Conservation (phyloP, 2,329 filamentous ascomycete species). For the Chalaropsis ovoidea region DNA sequence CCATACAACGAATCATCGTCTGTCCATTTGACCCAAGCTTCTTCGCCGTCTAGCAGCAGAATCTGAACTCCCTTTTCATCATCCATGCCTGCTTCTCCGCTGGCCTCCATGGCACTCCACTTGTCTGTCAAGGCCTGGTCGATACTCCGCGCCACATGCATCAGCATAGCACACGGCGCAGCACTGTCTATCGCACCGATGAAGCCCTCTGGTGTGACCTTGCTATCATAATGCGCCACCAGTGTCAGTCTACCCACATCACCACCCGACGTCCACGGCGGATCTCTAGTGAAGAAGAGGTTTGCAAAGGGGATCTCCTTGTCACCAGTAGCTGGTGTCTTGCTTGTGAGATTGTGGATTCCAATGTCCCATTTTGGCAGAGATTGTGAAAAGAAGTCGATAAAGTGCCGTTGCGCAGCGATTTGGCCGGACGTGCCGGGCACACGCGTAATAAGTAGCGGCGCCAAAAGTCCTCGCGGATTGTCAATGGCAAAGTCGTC, state of each 20-base stretch:
- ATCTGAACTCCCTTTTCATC: conserved; percentile 80
- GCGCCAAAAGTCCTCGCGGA: conserved; percentile 64
- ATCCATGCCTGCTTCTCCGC: conserved; percentile 51
- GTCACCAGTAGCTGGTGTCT: conserved; percentile 64
- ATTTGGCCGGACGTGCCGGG: conserved; percentile 70
- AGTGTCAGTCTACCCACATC: conserved; percentile 74
- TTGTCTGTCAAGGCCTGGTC: conserved; percentile 70
- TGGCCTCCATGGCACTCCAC: conserved; percentile 62
- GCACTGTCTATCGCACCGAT: conserved; percentile 91
- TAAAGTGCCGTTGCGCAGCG: conserved; percentile 69
- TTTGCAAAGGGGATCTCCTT: conserved; percentile 73
- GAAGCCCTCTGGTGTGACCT: conserved; percentile 70
- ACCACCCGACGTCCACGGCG: conserved; percentile 65
- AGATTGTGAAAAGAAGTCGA: conserved; percentile 63
- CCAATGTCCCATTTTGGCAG: conserved; percentile 71
- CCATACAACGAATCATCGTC: conserved; percentile 80
- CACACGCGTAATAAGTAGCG: conserved; percentile 79
- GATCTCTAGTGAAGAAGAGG: conserved; percentile 76
- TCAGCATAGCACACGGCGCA: conserved; percentile 83
- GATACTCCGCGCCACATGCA: conserved; percentile 73
- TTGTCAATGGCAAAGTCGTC: conserved; percentile 65
- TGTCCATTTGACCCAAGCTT: conserved; percentile 77
- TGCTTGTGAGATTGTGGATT: conserved; percentile 83
- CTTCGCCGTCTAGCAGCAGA: conserved; percentile 83
- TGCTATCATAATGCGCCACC: conserved; percentile 89